These are phyloP conservation scores for Tylopilus sp. DNA, from an alignment of 768 basidiomycete species.

Conservation along the genomic window DNA sequence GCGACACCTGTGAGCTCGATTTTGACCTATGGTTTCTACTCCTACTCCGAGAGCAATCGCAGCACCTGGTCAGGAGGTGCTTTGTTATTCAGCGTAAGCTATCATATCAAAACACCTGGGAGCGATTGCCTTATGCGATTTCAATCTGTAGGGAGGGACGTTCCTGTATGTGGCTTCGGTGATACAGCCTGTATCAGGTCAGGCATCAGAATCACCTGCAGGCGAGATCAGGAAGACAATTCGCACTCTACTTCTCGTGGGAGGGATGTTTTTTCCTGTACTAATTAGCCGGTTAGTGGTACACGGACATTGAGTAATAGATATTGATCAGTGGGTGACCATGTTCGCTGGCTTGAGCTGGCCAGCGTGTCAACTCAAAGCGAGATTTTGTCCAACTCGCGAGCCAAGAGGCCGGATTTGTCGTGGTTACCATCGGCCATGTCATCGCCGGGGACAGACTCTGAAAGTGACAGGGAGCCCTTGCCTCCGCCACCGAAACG, in stretches of 20 bases:
- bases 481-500: constrained; percentile 38
- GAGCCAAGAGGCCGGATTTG: not conserved
- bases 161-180: constrained; percentile 94
- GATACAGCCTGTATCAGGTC: constrained; percentile 69
- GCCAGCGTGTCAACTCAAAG: constrained; percentile 1
- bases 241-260: constrained; percentile 52
- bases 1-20: constrained; percentile 85
- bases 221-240: constrained; percentile 43
- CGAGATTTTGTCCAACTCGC: not conserved
- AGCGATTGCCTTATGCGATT: not conserved
- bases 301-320: constrained; percentile 49
- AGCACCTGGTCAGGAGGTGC: constrained; percentile 68
- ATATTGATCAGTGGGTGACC: not conserved
- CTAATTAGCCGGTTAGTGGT: constrained; percentile 56
- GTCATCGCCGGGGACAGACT: constrained; percentile 28
- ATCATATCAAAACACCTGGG: not conserved
- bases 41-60: constrained; percentile 37
- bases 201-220: constrained; percentile 31
- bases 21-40: constrained; percentile 67
- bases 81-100: constrained; percentile 77
- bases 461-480: constrained; percentile 25
- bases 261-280: constrained; percentile 73
- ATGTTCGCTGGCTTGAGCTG: not conserved
- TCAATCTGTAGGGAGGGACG: constrained; percentile 68
- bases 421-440: constrained; percentile 16